Base-by-base conservation (phyloP, 192 early-diverging fungal genomes). In the Backusella parvicylindrica region DNA sequence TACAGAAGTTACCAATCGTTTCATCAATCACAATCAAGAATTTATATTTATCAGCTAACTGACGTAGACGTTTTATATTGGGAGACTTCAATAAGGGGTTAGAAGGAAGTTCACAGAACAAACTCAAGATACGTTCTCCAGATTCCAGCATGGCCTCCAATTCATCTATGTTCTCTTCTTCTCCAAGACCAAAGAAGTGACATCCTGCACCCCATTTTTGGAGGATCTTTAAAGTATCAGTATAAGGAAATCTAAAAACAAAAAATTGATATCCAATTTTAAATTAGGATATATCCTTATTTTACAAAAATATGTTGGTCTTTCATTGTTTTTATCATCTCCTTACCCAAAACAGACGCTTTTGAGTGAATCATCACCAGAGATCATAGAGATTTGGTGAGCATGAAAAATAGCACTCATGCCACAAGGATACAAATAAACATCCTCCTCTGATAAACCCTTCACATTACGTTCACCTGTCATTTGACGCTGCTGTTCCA, bases 171-270 rank as follows among this genome's bases (percentile, higher is more conserved):
- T 95, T 94, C 3, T 72, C 65, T n/a, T 85, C 85, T 49, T 92
- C 90, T 38, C 96, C 96, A 69, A 92, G 80, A n/a, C 95, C 96
- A 67, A 93, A 89, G 78, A 98, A 97, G 78, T 93, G 85, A 53
- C 91, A 93, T 30, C 97, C 96, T 50, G 92, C 82, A 0, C 96
- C 96, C 86, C 98, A 97, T 81, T 97, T 97, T 82, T 99, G 82
- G 70, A 97, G 88, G 41, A 99, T 94, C 83, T 99, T 99, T 28
- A 99, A 86, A n/a, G 96, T 97, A 79, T 99, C 97, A 2, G 92
- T 90, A 84, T 99, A 99, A 7, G 95, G 92, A 76, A 99, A 99
- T 0, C 92, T 93, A 74, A 16, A 9, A 23, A 30, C 50, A 49
- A 49, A 40, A n/a, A n/a, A n/a, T n/a, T n/a, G n/a, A n/a, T 21